phyloP scores from a whole-genome alignment of 371 early-diverging fungal species.

The Mucor plumbeus region DNA sequence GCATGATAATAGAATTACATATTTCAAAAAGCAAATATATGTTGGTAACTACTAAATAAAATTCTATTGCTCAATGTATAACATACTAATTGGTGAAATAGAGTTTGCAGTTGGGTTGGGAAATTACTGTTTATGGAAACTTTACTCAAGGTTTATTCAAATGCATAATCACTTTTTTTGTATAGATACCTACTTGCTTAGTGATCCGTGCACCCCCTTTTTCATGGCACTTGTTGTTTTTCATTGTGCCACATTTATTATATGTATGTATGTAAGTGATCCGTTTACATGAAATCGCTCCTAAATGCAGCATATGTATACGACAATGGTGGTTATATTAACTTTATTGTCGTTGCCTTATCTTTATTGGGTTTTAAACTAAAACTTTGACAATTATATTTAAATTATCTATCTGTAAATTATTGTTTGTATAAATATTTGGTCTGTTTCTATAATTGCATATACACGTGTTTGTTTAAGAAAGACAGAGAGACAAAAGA shows the following conservation, averaged over 20 bases:
- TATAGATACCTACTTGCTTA: not conserved
- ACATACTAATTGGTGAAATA: too few species aligned
- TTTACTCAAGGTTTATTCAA: not conserved
- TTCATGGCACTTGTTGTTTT: not conserved
- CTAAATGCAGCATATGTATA: not conserved
- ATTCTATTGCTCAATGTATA: too few species aligned
- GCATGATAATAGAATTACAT: too few species aligned
- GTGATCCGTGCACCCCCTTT: not conserved
- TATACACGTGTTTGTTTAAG: not conserved
- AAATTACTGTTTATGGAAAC: too few species aligned
- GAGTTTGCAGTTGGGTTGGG: too few species aligned
- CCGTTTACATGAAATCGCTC: not conserved
- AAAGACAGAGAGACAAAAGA: not conserved
- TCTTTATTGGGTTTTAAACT: not conserved
- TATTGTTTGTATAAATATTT: not conserved
- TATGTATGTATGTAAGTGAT: not conserved
- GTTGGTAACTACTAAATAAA: too few species aligned
- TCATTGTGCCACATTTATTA: not conserved
- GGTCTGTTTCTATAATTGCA: not conserved
- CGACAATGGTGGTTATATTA: not conserved
- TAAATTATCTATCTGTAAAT: not conserved
- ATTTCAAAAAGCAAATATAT: too few species aligned
- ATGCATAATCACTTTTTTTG: not conserved
- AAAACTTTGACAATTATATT: not conserved
- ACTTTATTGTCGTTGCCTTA: not conserved